These are phyloP conservation scores for Fusarium austroafricanum DNA, from an alignment of 2,329 filamentous ascomycete species.

Conservation along the genomic window DNA sequence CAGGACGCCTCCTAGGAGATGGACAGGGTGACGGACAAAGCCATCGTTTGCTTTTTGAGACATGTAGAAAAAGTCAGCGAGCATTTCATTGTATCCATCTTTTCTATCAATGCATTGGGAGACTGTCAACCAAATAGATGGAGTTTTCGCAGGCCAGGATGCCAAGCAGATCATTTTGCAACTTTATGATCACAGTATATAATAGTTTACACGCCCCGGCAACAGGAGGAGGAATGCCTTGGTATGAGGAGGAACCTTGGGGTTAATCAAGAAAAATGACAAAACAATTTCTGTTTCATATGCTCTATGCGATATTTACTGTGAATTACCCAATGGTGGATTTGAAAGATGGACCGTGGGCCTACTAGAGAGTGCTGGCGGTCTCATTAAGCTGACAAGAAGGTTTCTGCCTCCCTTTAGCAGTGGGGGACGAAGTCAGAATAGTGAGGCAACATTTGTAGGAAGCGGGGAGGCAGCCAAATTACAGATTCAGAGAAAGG, in stretches of 20 bases:
- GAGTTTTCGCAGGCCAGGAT: slow-evolving; percentile 38
- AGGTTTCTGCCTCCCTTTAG: slow-evolving; percentile 33
- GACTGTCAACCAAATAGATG: slow-evolving; percentile 30
- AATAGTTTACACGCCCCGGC: slow-evolving; percentile 30
- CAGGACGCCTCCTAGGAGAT: slow-evolving; percentile 28
- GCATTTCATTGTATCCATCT: slow-evolving; percentile 35
- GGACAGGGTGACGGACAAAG: slow-evolving; percentile 14
- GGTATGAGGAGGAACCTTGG: slow-evolving; percentile 8
- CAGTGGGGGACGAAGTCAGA: slow-evolving; percentile 10
- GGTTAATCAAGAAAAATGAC: slow-evolving; percentile 33
- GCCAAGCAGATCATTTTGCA: slow-evolving; percentile 39
- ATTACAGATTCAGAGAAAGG: slow-evolving; percentile 4
- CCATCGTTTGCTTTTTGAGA: slow-evolving; percentile 36
- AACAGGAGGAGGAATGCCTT: slow-evolving; percentile 22
- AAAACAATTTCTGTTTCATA: slow-evolving; percentile 24
- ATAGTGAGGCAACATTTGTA: slow-evolving; percentile 26
- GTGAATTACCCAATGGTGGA: not conserved
- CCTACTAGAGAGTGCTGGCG: slow-evolving; percentile 14
- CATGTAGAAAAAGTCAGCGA: slow-evolving; percentile 43
- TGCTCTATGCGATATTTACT: not conserved
- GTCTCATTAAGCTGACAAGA: not conserved
- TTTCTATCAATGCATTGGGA: slow-evolving; percentile 28
- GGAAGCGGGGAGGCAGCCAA: slow-evolving; percentile 21
- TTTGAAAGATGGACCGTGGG: not conserved
- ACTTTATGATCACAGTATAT: slow-evolving; percentile 44